Percentiles rank a stretch among this genome's conserved stretches.
phyloP scores from a whole-genome alignment of 1,139 yeast genomes.

The Meyerozyma carpophila region DNA sequence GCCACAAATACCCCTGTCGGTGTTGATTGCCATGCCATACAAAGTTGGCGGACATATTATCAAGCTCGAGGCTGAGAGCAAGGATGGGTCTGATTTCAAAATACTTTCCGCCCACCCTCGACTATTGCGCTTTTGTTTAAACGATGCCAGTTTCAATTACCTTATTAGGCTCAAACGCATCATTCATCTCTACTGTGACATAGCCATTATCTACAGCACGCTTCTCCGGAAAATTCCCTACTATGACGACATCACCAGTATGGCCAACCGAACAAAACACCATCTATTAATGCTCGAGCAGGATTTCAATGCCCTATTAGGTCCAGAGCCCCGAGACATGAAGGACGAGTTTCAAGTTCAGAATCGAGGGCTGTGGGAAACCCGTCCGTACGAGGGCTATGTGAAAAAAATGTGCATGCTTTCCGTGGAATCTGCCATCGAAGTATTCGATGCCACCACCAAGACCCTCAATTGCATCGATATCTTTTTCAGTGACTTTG shows the following conservation, averaged over 20 bases:
- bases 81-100: conserved; percentile 20
- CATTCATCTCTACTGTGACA: conserved; percentile 34
- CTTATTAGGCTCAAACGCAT: conserved; percentile 26
- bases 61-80: conserved; percentile 16
- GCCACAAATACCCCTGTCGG: neutral
- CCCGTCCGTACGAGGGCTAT: conserved; percentile 19
- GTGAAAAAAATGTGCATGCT: conserved; percentile 19
- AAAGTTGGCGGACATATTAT: conserved; percentile 28
- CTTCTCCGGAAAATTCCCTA: conserved; percentile 35
- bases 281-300: conserved; percentile 25
- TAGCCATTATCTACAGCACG: conserved; percentile 37
- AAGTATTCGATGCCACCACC: conserved; percentile 17
- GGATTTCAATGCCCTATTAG: conserved; percentile 27
- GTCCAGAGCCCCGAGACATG: conserved; percentile 8
- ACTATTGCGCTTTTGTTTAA: conserved; percentile 30
- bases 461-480: conserved; percentile 10
- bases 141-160: conserved; percentile 24
- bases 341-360: conserved; percentile 3
- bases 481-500: conserved; percentile 8
- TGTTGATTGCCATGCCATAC: conserved; percentile 23
- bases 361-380: conserved; percentile 23
- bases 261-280: conserved; percentile 23
- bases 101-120: conserved; percentile 22
- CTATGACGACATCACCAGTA: conserved; percentile 37
- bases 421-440: conserved; percentile 17